Evolutionary conservation across 2,329 filamentous ascomycete species (phyloP).

Genomic region (Fusarium nisikadoi): DNA sequence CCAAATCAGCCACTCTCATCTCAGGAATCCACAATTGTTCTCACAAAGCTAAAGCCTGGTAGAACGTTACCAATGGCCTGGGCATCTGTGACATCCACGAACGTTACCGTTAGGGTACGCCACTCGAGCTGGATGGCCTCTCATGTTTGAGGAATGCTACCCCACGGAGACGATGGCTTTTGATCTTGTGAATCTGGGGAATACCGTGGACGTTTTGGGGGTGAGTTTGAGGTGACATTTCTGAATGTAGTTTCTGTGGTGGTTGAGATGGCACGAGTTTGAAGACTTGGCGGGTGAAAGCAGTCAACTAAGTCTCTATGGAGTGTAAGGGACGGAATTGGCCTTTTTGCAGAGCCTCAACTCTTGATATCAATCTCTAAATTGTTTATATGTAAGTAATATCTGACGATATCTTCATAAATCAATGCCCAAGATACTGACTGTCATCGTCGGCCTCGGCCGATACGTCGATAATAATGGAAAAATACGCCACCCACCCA

Average conservation of each 20-base stretch:
- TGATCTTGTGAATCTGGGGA: constrained; percentile 7
- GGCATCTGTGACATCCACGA: constrained; percentile 4
- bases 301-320: not conserved
- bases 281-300: not conserved
- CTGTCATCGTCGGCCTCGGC: not conserved
- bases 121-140: constrained; percentile 14
- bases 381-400: not conserved
- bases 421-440: not conserved
- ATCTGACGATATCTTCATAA: not conserved
- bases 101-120: constrained; percentile 29
- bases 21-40: constrained; percentile 3
- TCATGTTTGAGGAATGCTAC: constrained; percentile 11
- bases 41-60: not conserved
- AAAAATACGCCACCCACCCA: constrained; percentile 10
- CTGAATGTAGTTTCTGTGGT: not conserved
- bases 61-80: constrained; percentile 10
- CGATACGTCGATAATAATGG: not conserved
- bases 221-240: not conserved
- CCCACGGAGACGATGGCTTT: constrained; percentile 5
- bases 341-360: not conserved
- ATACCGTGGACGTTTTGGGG: not conserved
- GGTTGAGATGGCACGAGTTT: not conserved
- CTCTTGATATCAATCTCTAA: not conserved
- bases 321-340: not conserved
- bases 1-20: not conserved